Base-by-base conservation (phyloP, 176 grass and related monocot genomes). In the Bromus sterilis region DNA sequence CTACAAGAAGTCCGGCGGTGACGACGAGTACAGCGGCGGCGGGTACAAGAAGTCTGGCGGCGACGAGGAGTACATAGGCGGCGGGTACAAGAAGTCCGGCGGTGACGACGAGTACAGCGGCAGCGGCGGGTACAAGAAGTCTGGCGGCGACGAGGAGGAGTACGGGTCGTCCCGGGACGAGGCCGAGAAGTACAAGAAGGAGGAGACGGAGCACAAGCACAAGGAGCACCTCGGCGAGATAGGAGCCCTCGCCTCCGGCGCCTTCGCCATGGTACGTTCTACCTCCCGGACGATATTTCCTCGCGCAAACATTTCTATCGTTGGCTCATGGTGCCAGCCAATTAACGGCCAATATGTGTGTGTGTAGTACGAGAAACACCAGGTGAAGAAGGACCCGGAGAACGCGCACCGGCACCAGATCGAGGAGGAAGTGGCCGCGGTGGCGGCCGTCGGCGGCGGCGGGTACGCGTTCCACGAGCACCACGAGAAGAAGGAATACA, bases 321-420 rank as follows among this genome's bases (percentile, higher is more conserved):
- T 57, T 26, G 60, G 66, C 25, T 35, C 21, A 20, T 20, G 53
- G 16, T 16, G 56, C 28, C 33, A 24, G 56, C 28, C 33, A 24
- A 42, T 10, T 53, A 53, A 53, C 18, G 48, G 56, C 25, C 37
- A 37, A 31, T 8, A 26, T 39, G 25, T 37, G 16, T 69, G 66
- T 32, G 8, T 7, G 72, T 77, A 97, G 94, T 92, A 97, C 51
- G 94, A 97, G 83, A 89, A 76, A 88, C 91, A 97, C 26, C 53
- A 97, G 89, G 89, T 68, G 62, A 92, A 97, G 83, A 94, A 94
- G 79, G 91, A 97, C 36, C 91, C 94, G 5, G 94, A 90, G 85
- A 61, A 94, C 53, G 87, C 91, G 23, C 89, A 86, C 31, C 76
- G 83, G 61, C 94, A 94, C 83, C 92, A 86, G 89, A 90, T 97